A percentile compares a stretch with the other conserved stretches of the same genome.
Evolutionary conservation across 305 asterid genomes (phyloP).

Genomic region (Nicotiana rustica): DNA sequence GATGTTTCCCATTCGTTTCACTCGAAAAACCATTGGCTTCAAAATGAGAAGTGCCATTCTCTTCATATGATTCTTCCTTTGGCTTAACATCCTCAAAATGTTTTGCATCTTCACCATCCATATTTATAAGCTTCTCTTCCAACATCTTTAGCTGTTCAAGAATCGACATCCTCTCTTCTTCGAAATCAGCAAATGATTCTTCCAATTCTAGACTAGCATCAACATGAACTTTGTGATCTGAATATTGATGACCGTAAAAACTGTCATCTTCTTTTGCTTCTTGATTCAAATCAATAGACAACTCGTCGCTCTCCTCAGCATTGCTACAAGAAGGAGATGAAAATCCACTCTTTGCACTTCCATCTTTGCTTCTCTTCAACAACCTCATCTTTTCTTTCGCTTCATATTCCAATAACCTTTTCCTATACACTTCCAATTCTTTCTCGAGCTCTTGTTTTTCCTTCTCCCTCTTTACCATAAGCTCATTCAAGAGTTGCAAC

Average conservation of each 20-base stretch:
- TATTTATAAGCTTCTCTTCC: constrained; percentile 75
- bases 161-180: constrained; percentile 84
- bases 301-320: constrained; percentile 80
- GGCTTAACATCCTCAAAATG: constrained; percentile 53
- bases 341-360: constrained; percentile 67
- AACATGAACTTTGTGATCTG: constrained; percentile 59
- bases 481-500: constrained; percentile 85
- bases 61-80: constrained; percentile 36
- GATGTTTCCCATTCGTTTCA: constrained; percentile 52
- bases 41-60: constrained; percentile 48
- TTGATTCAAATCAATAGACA: constrained; percentile 73
- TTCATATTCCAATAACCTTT: constrained; percentile 75
- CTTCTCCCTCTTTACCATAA: constrained; percentile 91
- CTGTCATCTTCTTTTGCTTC: constrained; percentile 69
- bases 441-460: constrained; percentile 85
- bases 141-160: constrained; percentile 84
- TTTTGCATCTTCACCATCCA: constrained; percentile 57
- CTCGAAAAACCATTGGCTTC: constrained; percentile 52
- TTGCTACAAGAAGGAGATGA: constrained; percentile 80
- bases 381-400: constrained; percentile 62
- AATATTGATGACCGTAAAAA: constrained; percentile 42
- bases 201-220: constrained; percentile 73
- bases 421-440: constrained; percentile 64
- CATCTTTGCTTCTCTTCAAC: constrained; percentile 61
- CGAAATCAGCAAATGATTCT: constrained; percentile 84